Evolutionary conservation across 208 protist genomes (phyloP).

Genomic region (Tritrichomonas musculus): DNA sequence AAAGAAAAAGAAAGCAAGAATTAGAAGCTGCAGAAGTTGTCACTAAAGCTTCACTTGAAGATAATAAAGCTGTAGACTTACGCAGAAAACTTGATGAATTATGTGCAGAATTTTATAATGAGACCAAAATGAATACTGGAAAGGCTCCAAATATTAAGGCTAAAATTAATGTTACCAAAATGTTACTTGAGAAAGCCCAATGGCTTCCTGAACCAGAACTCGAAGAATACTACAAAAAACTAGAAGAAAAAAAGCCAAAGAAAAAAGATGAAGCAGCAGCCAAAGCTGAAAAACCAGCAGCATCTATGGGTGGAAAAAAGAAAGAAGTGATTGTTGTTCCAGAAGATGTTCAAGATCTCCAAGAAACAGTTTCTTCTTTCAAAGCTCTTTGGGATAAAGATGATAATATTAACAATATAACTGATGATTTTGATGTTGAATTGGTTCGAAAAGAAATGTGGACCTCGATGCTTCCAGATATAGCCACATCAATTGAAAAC

Average conservation of each 20-base stretch:
- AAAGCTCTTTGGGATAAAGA: neutral
- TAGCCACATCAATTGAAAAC: neutral
- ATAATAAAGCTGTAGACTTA: neutral
- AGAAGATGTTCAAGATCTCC: neutral
- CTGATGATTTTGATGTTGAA: neutral
- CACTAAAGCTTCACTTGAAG: neutral
- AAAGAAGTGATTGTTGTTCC: neutral
- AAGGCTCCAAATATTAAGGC: neutral
- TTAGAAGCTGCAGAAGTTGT: neutral
- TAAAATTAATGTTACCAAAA: neutral
- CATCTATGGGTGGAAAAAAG: neutral
- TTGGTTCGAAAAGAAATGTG: conserved; percentile 27
- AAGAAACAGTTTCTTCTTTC: neutral
- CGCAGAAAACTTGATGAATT: neutral
- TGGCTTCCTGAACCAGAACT: neutral
- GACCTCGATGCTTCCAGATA: neutral
- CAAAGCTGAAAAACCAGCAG: no score
- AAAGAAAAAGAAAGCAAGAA: neutral
- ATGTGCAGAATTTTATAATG: neutral
- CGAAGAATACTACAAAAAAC: neutral
- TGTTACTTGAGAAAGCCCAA: neutral
- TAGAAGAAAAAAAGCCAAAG: neutral
- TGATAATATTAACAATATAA: neutral
- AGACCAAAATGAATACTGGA: neutral
- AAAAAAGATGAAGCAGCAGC: neutral